phyloP scores from a whole-genome alignment of 202 grass and related monocot species.

The Zoysia matrella region DNA sequence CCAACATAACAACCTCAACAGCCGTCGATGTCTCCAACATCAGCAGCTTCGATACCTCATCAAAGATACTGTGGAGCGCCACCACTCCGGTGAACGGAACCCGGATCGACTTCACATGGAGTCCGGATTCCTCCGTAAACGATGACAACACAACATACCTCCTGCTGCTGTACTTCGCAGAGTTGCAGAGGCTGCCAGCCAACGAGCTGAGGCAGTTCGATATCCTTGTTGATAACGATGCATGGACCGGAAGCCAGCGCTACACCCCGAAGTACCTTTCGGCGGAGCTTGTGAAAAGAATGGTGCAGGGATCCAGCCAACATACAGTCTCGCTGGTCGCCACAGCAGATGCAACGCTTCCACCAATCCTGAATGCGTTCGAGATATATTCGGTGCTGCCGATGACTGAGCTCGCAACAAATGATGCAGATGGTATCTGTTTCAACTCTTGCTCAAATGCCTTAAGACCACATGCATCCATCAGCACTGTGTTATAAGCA shows the following conservation, averaged over 20 bases:
- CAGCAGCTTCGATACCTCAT: conserved; percentile 11
- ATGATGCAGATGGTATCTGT: conserved; percentile 57
- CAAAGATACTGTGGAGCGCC: conserved; percentile 42
- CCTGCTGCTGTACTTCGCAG: conserved; percentile 47
- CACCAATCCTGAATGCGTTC: conserved; percentile 63
- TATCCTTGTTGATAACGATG: conserved; percentile 24
- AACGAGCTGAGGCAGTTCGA: conserved; percentile 43
- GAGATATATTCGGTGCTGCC: conserved; percentile 54
- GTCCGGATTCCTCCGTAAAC: background rate
- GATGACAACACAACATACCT: conserved; percentile 23
- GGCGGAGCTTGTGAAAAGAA: background rate
- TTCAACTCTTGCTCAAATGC: background rate
- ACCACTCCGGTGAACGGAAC: conserved; percentile 28
- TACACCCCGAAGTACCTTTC: conserved; percentile 25
- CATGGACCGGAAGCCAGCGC: background rate
- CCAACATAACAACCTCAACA: conserved; percentile 33
- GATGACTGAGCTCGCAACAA: conserved; percentile 33
- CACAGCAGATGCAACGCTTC: conserved; percentile 42
- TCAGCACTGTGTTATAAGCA: background rate
- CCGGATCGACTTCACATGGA: conserved; percentile 45
- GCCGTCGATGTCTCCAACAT: background rate
- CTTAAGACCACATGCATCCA: background rate
- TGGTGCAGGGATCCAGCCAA: background rate
- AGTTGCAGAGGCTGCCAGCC: conserved; percentile 31
- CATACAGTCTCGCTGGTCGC: conserved; percentile 46